Evolutionary conservation across 768 basidiomycete genomes (phyloP).

Genomic region (Boletus subparvulus): DNA sequence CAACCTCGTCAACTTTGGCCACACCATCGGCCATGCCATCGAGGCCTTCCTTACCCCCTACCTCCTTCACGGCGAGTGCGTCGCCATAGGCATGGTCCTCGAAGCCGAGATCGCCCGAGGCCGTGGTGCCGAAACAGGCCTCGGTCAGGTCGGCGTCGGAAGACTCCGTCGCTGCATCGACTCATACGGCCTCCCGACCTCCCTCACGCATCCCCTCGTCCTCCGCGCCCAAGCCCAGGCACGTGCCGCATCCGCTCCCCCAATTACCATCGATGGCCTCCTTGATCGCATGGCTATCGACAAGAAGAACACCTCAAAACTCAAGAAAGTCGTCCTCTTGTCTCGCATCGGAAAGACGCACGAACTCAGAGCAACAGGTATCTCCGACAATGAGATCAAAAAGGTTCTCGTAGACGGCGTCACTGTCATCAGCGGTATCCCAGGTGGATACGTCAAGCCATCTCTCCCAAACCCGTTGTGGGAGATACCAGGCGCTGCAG

Average conservation of each 20-base stretch:
- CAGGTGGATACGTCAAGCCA: slow-evolving; percentile 35
- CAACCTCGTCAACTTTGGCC: slow-evolving; percentile 98
- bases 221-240: slow-evolving; percentile 39
- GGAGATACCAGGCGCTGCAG: slow-evolving; percentile 17
- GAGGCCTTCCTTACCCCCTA: slow-evolving; percentile 93
- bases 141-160: slow-evolving; percentile 90
- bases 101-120: slow-evolving; percentile 92
- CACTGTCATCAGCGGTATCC: slow-evolving; percentile 67
- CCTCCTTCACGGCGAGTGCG: slow-evolving; percentile 95
- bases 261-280: slow-evolving; percentile 67
- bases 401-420: slow-evolving; percentile 82
- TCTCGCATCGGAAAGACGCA: slow-evolving; percentile 88
- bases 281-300: slow-evolving; percentile 95
- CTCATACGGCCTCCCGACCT: slow-evolving; percentile 87
- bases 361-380: slow-evolving; percentile 87
- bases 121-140: slow-evolving; percentile 58
- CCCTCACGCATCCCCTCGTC: slow-evolving; percentile 70
- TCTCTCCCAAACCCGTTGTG: slow-evolving; percentile 47
- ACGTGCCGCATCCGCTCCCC: slow-evolving; percentile 17
- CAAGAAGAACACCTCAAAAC: slow-evolving; percentile 89
- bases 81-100: slow-evolving; percentile 93
- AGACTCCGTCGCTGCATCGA: slow-evolving; percentile 85
- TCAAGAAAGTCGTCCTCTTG: slow-evolving; percentile 91
- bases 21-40: slow-evolving; percentile 97
- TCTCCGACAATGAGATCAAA: slow-evolving; percentile 77